phyloP scores from a whole-genome alignment of 1,284 basidiomycete species.

The Ceratorhiza oryzae-sativae region DNA sequence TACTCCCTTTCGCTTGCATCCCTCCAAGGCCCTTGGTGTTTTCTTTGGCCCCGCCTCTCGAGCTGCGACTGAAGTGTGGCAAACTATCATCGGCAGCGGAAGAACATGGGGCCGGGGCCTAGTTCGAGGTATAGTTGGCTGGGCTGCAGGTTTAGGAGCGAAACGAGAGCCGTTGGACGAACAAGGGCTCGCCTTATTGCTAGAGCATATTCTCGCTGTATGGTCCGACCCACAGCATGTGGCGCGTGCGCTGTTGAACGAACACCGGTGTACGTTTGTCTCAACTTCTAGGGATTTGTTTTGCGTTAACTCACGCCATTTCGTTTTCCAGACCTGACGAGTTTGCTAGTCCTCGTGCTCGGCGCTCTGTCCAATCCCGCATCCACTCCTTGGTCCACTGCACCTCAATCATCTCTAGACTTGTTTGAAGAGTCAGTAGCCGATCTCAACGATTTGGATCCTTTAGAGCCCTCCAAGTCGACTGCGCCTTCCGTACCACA shows the following conservation, averaged over 20 bases:
- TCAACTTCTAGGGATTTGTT: conserved; percentile 34
- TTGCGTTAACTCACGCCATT: background rate
- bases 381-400: background rate
- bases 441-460: conserved; percentile 75
- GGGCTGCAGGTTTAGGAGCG: conserved; percentile 60
- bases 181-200: conserved; percentile 47
- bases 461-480: conserved; percentile 69
- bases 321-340: conserved; percentile 28
- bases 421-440: background rate
- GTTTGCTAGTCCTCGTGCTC: conserved; percentile 6
- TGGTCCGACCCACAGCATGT: conserved; percentile 54
- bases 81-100: conserved; percentile 58
- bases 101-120: conserved; percentile 63
- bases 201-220: conserved; percentile 47
- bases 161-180: conserved; percentile 54
- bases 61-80: conserved; percentile 59
- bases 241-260: conserved; percentile 49
- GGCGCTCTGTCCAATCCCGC: conserved; percentile 9
- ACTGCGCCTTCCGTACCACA: conserved; percentile 58
- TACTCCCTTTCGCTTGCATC: conserved; percentile 58
- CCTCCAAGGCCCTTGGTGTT: conserved; percentile 58
- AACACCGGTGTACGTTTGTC: conserved; percentile 49
- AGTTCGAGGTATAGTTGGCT: conserved; percentile 70
- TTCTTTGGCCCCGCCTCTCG: conserved; percentile 61
- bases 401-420: background rate